phyloP scores from a whole-genome alignment of 1,284 basidiomycete genomes.

The Ustilago sp. region DNA sequence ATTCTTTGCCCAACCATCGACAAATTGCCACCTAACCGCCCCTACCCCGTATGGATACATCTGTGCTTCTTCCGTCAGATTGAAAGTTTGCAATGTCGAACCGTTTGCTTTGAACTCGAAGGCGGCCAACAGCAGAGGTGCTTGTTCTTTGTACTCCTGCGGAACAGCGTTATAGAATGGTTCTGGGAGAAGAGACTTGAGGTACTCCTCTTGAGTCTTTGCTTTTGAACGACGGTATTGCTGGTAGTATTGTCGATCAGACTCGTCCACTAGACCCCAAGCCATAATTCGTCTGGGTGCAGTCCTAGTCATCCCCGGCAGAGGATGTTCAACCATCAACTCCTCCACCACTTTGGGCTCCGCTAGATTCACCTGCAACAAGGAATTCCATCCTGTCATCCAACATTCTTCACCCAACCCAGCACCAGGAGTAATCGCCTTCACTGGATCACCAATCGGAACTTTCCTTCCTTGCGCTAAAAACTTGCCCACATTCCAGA shows the following conservation, averaged over 20 bases:
- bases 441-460: conserved; percentile 42
- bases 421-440: conserved; percentile 44
- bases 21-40: conserved; percentile 37
- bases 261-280: conserved; percentile 36
- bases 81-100: conserved; percentile 40
- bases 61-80: conserved; percentile 29
- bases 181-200: conserved; percentile 15
- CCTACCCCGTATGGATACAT: conserved; percentile 33
- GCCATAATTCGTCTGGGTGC: conserved; percentile 38
- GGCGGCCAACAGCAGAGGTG: conserved; percentile 29
- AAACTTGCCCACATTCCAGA: conserved; percentile 40
- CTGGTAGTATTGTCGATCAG: conserved; percentile 26
- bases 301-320: conserved; percentile 35
- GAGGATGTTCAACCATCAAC: conserved; percentile 37
- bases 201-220: conserved; percentile 14
- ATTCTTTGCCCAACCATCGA: conserved; percentile 33
- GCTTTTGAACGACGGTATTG: conserved; percentile 27
- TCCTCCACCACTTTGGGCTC: conserved; percentile 39
- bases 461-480: conserved; percentile 44
- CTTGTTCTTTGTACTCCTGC: conserved; percentile 22
- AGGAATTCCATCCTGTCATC: conserved; percentile 46
- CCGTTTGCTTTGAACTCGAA: conserved; percentile 39
- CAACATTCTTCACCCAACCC: conserved; percentile 29
- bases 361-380: conserved; percentile 35
- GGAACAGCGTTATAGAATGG: conserved; percentile 25